Evolutionary conservation across 306 rosid genomes (phyloP).

Genomic region (Cucurbita moschata): DNA sequence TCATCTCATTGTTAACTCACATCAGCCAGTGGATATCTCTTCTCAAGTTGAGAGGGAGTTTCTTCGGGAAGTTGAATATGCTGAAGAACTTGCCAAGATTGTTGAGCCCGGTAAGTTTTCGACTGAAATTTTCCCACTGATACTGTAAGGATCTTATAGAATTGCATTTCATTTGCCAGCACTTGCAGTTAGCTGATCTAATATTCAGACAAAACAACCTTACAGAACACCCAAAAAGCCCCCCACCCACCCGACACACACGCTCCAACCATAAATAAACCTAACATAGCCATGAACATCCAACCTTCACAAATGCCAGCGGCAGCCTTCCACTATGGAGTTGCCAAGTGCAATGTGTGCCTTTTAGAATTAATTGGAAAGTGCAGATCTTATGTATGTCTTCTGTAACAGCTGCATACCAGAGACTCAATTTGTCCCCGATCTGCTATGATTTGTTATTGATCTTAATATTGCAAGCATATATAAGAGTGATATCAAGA

Average conservation of each 20-base stretch:
- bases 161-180: background rate
- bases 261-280: background rate
- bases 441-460: background rate
- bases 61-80: conserved; percentile 72
- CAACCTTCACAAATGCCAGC: too few relatives aligned
- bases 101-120: conserved; percentile 68
- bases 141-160: background rate
- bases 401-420: background rate
- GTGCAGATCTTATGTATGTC: background rate
- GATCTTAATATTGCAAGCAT: background rate
- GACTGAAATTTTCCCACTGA: background rate
- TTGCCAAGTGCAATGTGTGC: background rate
- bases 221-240: background rate
- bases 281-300: too few relatives aligned
- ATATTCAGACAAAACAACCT: background rate
- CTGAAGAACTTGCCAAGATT: conserved; percentile 81
- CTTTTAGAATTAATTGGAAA: background rate
- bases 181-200: background rate
- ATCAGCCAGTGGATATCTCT: conserved; percentile 39
- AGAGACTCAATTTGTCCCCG: background rate
- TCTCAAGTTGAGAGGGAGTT: conserved; percentile 68
- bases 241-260: background rate
- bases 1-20: conserved; percentile 31
- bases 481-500: background rate
- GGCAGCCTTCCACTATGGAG: too few relatives aligned